A percentile compares a stretch with the other conserved stretches of the same genome.
Conservation (phyloP, 495 filamentous ascomycete genomes). For the Penicillium cosmopolitanum region DNA sequence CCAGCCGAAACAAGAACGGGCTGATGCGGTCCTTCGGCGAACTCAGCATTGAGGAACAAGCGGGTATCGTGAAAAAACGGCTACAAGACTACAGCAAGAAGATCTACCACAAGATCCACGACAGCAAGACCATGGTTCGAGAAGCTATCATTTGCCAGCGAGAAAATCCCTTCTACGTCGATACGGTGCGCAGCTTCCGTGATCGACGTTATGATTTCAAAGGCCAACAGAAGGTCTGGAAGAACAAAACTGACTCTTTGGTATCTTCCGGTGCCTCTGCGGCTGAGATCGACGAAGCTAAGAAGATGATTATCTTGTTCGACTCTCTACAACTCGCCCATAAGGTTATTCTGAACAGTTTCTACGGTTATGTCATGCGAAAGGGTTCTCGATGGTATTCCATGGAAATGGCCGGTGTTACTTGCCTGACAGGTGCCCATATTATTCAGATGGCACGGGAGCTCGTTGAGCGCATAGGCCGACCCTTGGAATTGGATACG, state of each 20-base stretch:
- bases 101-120: constrained; percentile 99
- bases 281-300: constrained; percentile 85
- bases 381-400: constrained; percentile 99
- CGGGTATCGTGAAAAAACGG: constrained; percentile 78
- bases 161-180: constrained; percentile 98
- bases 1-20: constrained; percentile 68
- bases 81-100: constrained; percentile 95
- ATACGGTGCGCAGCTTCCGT: constrained; percentile 93
- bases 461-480: constrained; percentile 90
- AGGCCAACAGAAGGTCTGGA: constrained; percentile 97
- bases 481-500: constrained; percentile 96
- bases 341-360: constrained; percentile 98
- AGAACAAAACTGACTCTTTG: constrained; percentile 86
- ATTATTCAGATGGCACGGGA: constrained; percentile 98
- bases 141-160: constrained; percentile 98
- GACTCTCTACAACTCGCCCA: constrained; percentile 96
- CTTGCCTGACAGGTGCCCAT: constrained; percentile 91
- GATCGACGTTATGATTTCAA: constrained; percentile 98
- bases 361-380: constrained; percentile 99
- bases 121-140: constrained; percentile 87
- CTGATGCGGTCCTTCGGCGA: constrained; percentile 80
- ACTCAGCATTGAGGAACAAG: constrained; percentile 80
- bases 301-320: constrained; percentile 98
- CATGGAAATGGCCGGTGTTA: constrained; percentile 99
- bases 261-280: constrained; percentile 77